Evolutionary conservation across 768 basidiomycete species (phyloP).

Genomic region (Pluteus cervinus): DNA sequence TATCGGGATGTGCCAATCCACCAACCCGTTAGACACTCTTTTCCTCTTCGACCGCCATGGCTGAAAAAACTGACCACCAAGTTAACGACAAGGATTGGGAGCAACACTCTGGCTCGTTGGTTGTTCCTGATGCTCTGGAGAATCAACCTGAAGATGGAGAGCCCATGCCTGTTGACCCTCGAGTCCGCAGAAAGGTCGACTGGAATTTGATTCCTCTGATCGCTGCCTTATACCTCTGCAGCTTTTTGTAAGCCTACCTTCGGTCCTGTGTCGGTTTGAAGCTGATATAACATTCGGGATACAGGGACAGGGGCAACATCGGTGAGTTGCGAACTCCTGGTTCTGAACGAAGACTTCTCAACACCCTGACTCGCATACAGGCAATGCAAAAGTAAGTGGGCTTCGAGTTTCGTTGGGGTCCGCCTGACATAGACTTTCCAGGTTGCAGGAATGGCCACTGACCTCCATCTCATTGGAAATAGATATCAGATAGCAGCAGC

Average conservation of each 20-base stretch:
- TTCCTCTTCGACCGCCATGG: too few species aligned
- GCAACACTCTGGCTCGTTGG: slow-evolving; percentile 1
- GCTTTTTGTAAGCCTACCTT: slow-evolving; percentile 21
- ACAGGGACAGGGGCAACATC: slow-evolving; percentile 25
- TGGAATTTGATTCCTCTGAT: slow-evolving; percentile 28
- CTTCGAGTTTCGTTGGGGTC: too few species aligned
- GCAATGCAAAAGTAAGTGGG: too few species aligned
- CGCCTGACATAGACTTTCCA: too few species aligned
- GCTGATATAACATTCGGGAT: slow-evolving; percentile 12
- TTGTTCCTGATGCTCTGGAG: neutral
- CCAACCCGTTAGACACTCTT: too few species aligned
- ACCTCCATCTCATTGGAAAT: slow-evolving; percentile 20
- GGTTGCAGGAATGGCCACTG: slow-evolving; percentile 38
- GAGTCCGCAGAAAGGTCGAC: slow-evolving; percentile 17
- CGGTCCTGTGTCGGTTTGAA: neutral
- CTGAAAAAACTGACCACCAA: too few species aligned
- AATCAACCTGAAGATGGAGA: slow-evolving; percentile 1
- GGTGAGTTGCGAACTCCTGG: neutral
- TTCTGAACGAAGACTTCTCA: neutral
- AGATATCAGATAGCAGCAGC: slow-evolving; percentile 21
- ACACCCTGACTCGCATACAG: too few species aligned
- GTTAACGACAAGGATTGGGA: too few species aligned
- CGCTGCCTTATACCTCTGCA: slow-evolving; percentile 29
- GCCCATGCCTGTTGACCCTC: slow-evolving; percentile 4
- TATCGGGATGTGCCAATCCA: too few species aligned